Evolutionary conservation across 2,329 filamentous ascomycete genomes (phyloP), one percentile per base, ranked within the genome.

Genomic region (Aspergillus sp.): DNA sequence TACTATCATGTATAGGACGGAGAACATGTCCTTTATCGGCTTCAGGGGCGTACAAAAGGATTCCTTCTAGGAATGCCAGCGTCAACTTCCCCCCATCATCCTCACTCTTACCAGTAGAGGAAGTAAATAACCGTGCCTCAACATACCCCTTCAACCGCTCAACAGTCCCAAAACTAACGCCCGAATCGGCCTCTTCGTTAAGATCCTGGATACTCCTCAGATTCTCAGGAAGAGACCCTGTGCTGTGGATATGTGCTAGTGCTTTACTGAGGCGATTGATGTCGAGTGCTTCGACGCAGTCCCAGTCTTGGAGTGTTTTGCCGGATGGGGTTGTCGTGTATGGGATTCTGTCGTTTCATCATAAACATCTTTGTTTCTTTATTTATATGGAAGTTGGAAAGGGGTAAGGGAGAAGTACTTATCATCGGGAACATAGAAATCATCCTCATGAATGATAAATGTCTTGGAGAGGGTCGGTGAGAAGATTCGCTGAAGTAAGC

Each of bases 361-460:
- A 7, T 19, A 17, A 30, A 30, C 10, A n/a, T n/a, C n/a, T n/a
- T 12, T 30, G 9, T 33, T 45, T 17, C 35, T 46, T 39, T 23
- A 33, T 22, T 23, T 27, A n/a, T 15, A 20, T 6, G 1, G 20
- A 22, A 22, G 3, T 19, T 19, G 20, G 20, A 22, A 22, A 17
- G 27, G 19, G 20, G 13, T 17, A 22, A 41, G 38, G 10, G 13
- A 3, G 17, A 69, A 77, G 62, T 60, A 88, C 79, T 89, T 78
- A 25, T 78, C 71, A 64, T 97, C 91, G 1, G 86, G 76, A 55
- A 82, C 83, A 73, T 95, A 98, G 66, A 97, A 98, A 69, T 98
- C 93, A 72, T 98, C 93, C 66, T 95, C 83, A 66, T 98, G 93
- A 19, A 98, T 78, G 61, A 97, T 87, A 62, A 90, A 91, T 0